phyloP scores from a whole-genome alignment of 805 yeast species.

The Kazachstania africana region DNA sequence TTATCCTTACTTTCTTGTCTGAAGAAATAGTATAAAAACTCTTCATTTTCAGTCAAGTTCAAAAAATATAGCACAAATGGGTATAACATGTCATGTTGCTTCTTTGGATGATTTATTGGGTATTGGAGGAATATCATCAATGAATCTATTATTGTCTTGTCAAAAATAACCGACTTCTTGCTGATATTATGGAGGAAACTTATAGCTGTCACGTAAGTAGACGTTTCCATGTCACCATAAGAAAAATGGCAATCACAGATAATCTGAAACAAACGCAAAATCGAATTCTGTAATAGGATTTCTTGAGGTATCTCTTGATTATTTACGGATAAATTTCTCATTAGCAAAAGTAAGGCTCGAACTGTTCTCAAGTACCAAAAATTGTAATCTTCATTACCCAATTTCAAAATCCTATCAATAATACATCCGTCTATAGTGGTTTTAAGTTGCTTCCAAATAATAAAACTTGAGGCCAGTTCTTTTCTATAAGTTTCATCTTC shows the following conservation, averaged over 20 bases:
- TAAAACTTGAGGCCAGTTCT: slow-evolving; percentile 14
- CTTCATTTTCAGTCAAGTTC: slow-evolving; percentile 15
- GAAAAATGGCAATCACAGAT: slow-evolving; percentile 1
- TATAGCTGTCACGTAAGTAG: slow-evolving; percentile 9
- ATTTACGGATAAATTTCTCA: slow-evolving; percentile 34
- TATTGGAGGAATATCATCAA: slow-evolving; percentile 13
- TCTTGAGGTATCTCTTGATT: slow-evolving; percentile 23
- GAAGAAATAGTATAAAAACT: slow-evolving; percentile 16
- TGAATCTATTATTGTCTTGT: slow-evolving; percentile 9
- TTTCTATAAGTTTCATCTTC: slow-evolving; percentile 19
- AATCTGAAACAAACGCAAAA: slow-evolving; percentile 5
- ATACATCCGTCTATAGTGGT: slow-evolving; percentile 5
- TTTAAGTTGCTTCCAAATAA: slow-evolving; percentile 20
- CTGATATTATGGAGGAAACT: slow-evolving; percentile 19
- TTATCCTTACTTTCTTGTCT: slow-evolving; percentile 7
- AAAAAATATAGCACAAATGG: slow-evolving; percentile 15
- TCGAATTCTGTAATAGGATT: slow-evolving; percentile 10
- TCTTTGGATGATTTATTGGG: slow-evolving; percentile 8
- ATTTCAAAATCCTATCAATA: slow-evolving; percentile 1
- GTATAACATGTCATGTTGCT: slow-evolving; percentile 5
- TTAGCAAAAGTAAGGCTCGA: slow-evolving; percentile 38
- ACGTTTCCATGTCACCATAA: slow-evolving; percentile 14
- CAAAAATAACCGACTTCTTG: slow-evolving; percentile 10
- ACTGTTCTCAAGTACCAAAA: slow-evolving; percentile 25
- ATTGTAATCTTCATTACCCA: slow-evolving; percentile 3